Evolutionary conservation across 805 yeast genomes (phyloP), one percentile per base, ranked within the genome.

Genomic region (Candida silvicultrix): DNA sequence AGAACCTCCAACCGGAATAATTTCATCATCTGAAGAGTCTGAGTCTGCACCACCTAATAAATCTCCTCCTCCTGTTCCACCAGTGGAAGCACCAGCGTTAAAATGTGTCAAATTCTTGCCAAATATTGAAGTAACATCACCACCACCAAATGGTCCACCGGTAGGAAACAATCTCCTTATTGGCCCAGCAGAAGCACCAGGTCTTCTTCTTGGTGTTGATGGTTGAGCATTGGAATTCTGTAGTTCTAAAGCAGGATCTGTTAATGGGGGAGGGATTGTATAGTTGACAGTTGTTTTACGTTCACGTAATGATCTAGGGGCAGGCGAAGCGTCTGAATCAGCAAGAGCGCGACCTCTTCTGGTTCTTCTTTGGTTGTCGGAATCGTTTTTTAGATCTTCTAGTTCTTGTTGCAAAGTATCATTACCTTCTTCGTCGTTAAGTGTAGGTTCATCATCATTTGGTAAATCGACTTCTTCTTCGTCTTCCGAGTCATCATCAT

Each of bases 141-240:
- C 83, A 20, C 99, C 99, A 25, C 99, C 99, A 71, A 92, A 92
- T 2, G 99, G 99, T 0, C 99, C 99, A 15, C 89, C 89, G 0
- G 97, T 92, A 7, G 97, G 95, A 58, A 86, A 90, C 35, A 94
- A 67, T 37, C 96, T 75, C 57, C 89, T 75, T 37, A 85, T 62
- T 23, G 74, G 77, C 39, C 77, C 78, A 44, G 58, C 59, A 16
- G 70, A 60, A 7, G 68, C 64, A 14, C 64, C 61, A 15, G 64
- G 58, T 52, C 74, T 69, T 16, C 74, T 67, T 37, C 59, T 66
- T 14, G 66, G 64, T 7, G 58, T 50, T 2, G 60, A 39, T 9
- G 58, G 53, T 18, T 43, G 47, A 9, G 46, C 36, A 15, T 51
- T 50, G 9, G 52, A 34, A 3, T 53, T 64, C n/a, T 59, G 66